Percentiles rank a stretch among this genome's conserved stretches.
These are phyloP conservation scores for Pythium aphanidermatum DNA, from an alignment of 352 stramenopile genomes.

Conservation along the genomic window DNA sequence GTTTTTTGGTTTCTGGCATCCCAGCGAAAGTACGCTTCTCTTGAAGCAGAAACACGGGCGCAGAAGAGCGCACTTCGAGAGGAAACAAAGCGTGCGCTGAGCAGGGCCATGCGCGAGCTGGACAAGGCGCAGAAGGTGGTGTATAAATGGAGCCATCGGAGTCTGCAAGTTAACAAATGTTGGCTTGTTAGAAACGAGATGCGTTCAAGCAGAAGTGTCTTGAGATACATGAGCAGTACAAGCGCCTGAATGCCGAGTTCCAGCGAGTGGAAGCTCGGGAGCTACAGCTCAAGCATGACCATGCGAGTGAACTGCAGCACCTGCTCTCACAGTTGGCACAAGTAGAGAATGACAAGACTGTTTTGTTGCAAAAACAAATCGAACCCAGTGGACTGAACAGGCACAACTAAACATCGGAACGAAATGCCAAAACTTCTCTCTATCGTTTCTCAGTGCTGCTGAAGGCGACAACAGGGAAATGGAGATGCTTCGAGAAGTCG, in stretches of 20 bases:
- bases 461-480: slow-evolving; percentile 62
- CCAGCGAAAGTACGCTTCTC: slow-evolving; percentile 35
- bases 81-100: slow-evolving; percentile 44
- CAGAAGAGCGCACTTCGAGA: slow-evolving; percentile 39
- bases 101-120: slow-evolving; percentile 58
- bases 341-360: slow-evolving; percentile 61
- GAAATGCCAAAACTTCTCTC: not conserved
- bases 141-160: not conserved
- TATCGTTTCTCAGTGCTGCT: slow-evolving; percentile 13
- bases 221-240: slow-evolving; percentile 71
- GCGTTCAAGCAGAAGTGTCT: slow-evolving; percentile 81
- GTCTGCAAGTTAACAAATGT: not conserved
- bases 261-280: slow-evolving; percentile 37
- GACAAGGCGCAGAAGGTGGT: slow-evolving; percentile 54
- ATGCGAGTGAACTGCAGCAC: slow-evolving; percentile 50
- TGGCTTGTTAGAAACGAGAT: slow-evolving; percentile 49
- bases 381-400: slow-evolving; percentile 8
- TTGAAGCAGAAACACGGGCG: slow-evolving; percentile 32
- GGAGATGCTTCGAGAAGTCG: slow-evolving; percentile 61
- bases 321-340: slow-evolving; percentile 60
- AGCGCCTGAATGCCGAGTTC: slow-evolving; percentile 37
- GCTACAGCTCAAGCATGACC: slow-evolving; percentile 50
- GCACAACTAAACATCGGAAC: not conserved
- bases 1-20: no score
- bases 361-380: slow-evolving; percentile 39